Percentiles rank a stretch among this genome's conserved stretches.
phyloP scores from a whole-genome alignment of 495 filamentous ascomycete genomes.

The Neurospora terricola region DNA sequence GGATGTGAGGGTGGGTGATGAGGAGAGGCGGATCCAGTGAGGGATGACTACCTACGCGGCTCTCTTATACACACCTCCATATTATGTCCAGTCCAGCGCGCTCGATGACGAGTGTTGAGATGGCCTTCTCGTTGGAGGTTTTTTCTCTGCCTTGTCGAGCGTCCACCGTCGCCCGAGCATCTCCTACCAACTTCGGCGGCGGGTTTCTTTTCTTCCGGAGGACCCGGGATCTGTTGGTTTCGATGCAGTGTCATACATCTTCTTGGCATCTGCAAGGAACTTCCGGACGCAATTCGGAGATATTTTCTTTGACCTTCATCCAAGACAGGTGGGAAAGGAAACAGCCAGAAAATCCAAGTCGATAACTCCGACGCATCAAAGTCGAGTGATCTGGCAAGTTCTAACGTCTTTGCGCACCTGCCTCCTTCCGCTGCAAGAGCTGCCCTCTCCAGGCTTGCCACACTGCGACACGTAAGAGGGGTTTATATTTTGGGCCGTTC shows the following conservation, averaged over 20 bases:
- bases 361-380: background rate
- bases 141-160: background rate
- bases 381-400: background rate
- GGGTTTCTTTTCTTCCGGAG: background rate
- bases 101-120: background rate
- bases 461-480: background rate
- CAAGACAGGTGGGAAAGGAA: background rate
- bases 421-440: background rate
- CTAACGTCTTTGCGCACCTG: background rate
- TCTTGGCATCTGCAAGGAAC: background rate
- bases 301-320: background rate
- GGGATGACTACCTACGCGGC: background rate
- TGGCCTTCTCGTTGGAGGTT: background rate
- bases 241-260: background rate
- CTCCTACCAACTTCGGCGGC: background rate
- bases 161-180: background rate
- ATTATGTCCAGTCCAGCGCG: background rate
- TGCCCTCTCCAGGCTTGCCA: background rate
- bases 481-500: background rate
- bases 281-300: background rate
- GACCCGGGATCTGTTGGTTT: background rate
- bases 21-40: slow-evolving; percentile 25
- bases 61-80: background rate
- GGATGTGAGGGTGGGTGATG: slow-evolving; percentile 21
- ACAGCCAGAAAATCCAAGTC: background rate